Evolutionary conservation across 257 asterid genomes (phyloP), one percentile per base, ranked within the genome.

Genomic region (Linderniella brevidens): DNA sequence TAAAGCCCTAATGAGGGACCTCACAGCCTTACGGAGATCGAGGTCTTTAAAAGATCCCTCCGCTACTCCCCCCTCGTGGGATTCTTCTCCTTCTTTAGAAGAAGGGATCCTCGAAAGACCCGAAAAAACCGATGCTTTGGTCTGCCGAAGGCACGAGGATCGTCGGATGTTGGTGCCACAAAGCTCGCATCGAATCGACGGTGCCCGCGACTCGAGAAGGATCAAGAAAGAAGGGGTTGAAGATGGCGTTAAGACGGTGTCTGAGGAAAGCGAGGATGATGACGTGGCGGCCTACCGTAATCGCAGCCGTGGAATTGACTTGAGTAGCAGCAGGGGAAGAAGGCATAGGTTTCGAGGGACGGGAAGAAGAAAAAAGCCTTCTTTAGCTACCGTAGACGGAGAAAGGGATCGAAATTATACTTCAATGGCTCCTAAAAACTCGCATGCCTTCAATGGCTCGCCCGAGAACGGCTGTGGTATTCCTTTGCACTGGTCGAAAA

Each of bases 401-500:
- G 18, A 8, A 38, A 78, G 59, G 55, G 63, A 64, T 41, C 82
- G 67, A 47, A 88, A 73, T 43, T 93, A 85, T 59, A 74, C 81
- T 64, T 85, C 94, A 0, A 92, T 81, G 67, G 96, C 94, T 59
- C 85, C 98, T 57, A 81, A 90, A n/a, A n/a, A n/a, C n/a, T n/a
- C n/a, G n/a, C n/a, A 59, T 84, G 92, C 16, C 67, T 69, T 50
- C 74, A 60, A 50, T 1, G 68, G 71, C 58, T 77, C 53, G 60
- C 86, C 78, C 1, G 63, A 68, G 55, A 79, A 85, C 55, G 94
- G 92, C 7, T 90, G 99, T 51, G 94, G 99, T 12, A 76, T 85
- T 64, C 96, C 94, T 37, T 90, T 78, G 82, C 85, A 85, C 55
- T 90, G 99, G 96, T 81, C 96, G 4, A 75, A 81, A 54, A 85